phyloP scores from a whole-genome alignment of 352 stramenopile species.

The Pythium rishiriense region DNA sequence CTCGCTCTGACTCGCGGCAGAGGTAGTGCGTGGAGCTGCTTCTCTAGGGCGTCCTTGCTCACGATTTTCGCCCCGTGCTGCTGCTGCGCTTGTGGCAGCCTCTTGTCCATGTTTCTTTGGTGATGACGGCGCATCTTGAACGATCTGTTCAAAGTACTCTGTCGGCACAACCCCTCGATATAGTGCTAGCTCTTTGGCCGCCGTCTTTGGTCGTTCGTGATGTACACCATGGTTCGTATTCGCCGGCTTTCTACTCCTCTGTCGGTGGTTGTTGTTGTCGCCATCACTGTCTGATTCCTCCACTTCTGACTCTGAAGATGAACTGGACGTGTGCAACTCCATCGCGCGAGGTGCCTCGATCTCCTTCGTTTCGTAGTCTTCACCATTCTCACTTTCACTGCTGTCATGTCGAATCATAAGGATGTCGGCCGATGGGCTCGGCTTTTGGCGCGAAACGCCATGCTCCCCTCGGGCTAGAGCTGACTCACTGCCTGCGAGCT shows the following conservation, averaged over 20 bases:
- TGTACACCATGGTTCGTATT: constrained; percentile 1
- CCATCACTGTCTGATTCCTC: constrained; percentile 13
- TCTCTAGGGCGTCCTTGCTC: background rate
- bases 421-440: constrained; percentile 13
- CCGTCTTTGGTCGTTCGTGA: constrained; percentile 46
- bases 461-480: background rate
- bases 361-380: constrained; percentile 65
- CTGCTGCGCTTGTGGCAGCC: background rate
- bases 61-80: background rate
- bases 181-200: constrained; percentile 50
- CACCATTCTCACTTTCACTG: constrained; percentile 28
- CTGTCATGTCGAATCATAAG: constrained; percentile 19
- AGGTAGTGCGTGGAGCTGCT: background rate
- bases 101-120: background rate
- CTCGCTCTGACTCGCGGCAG: background rate
- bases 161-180: constrained; percentile 55
- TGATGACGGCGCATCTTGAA: constrained; percentile 14
- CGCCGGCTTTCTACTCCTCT: background rate
- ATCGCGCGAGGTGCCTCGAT: constrained; percentile 47
- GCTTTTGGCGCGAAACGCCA: background rate
- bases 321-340: constrained; percentile 62
- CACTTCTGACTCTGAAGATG: constrained; percentile 45
- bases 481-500: background rate
- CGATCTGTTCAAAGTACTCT: constrained; percentile 52
- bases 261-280: background rate